Evolutionary conservation across 2,329 filamentous ascomycete species (phyloP).

Genomic region (Talaromyces funiculosus): DNA sequence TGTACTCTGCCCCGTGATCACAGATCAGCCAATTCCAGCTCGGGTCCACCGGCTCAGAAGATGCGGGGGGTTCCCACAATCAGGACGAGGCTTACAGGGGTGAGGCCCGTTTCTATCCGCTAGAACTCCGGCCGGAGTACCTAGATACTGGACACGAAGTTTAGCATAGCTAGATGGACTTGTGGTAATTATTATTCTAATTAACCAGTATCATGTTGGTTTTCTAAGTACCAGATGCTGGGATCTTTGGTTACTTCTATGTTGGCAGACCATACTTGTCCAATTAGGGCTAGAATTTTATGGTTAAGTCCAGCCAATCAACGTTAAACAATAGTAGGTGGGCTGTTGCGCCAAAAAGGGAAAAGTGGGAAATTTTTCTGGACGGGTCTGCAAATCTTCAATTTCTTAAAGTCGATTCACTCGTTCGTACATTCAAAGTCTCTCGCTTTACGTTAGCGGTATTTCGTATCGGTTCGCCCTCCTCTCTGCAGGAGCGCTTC

Average conservation of each 20-base stretch:
- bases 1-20: background rate
- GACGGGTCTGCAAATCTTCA: background rate
- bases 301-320: background rate
- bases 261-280: background rate
- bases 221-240: too few species aligned
- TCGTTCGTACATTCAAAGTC: background rate
- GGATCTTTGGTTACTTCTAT: too few species aligned
- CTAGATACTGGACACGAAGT: background rate
- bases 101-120: background rate
- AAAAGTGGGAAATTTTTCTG: background rate
- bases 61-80: background rate
- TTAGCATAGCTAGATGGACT: background rate
- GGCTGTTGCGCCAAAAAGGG: background rate
- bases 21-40: background rate
- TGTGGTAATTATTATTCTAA: background rate
- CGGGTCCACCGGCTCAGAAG: background rate
- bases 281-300: background rate
- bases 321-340: background rate
- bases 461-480: background rate
- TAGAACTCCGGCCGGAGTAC: background rate
- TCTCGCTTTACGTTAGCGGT: background rate
- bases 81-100: background rate
- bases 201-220: background rate
- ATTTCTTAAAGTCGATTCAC: background rate
- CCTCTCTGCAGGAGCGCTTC: background rate